phyloP scores from a whole-genome alignment of 2,329 filamentous ascomycete species.

The Harringtonia lauricola region DNA sequence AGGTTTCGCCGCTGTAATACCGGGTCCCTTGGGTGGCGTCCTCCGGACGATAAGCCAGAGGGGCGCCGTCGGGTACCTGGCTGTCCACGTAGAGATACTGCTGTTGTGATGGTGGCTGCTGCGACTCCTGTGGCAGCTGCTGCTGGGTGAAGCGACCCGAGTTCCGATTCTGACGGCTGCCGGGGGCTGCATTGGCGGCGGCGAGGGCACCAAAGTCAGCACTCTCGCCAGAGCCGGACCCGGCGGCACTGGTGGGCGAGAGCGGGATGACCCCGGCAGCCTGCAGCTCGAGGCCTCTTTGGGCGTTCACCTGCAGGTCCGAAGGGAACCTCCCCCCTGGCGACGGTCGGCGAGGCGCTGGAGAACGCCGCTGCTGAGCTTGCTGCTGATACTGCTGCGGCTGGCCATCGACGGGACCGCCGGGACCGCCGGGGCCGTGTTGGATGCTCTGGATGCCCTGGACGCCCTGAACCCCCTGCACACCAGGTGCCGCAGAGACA shows the following conservation, averaged over 20 bases:
- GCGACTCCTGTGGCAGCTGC: background rate
- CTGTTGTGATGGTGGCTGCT: background rate
- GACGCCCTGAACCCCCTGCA: background rate
- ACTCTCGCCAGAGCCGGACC: slow-evolving; percentile 38
- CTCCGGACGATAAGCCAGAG: too few species aligned
- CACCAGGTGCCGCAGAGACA: background rate
- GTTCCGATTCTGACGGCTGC: slow-evolving; percentile 20
- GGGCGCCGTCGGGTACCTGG: background rate
- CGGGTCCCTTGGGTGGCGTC: too few species aligned
- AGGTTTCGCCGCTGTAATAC: too few species aligned
- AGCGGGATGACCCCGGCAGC: slow-evolving; percentile 38
- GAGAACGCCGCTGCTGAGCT: slow-evolving; percentile 29
- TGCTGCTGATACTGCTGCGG: background rate
- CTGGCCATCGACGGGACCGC: too few species aligned
- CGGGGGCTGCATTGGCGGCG: slow-evolving; percentile 44
- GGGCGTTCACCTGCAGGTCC: slow-evolving; percentile 71
- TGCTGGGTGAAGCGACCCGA: background rate
- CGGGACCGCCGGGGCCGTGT: too few species aligned
- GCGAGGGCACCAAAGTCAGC: slow-evolving; percentile 38
- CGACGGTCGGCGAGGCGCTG: slow-evolving; percentile 58
- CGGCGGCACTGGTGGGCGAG: slow-evolving; percentile 69
- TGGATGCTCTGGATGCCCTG: background rate
- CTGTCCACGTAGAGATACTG: background rate
- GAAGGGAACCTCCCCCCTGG: slow-evolving; percentile 96
- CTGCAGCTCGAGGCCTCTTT: slow-evolving; percentile 75